Evolutionary conservation across 352 stramenopile species (phyloP).

Genomic region (Phytophthora europaea): DNA sequence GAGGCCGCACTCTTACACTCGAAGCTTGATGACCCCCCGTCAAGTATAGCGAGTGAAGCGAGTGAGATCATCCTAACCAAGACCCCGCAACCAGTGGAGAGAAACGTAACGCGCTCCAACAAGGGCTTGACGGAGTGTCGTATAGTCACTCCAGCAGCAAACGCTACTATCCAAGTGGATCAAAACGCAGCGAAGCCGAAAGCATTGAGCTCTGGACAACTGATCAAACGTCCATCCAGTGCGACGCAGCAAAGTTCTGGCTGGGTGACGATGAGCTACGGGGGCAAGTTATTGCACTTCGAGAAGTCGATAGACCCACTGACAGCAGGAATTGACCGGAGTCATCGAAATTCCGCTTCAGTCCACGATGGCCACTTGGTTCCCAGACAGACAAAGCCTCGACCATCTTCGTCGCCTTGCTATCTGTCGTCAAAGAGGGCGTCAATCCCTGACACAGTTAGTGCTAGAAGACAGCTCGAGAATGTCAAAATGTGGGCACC

Average conservation of each 20-base stretch:
- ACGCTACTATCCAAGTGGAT: background rate
- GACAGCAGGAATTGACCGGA: background rate
- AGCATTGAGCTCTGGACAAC: background rate
- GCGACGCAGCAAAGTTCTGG: conserved; percentile 32
- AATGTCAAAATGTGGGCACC: conserved; percentile 37
- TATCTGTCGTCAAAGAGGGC: conserved; percentile 37
- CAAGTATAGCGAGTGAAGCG: background rate
- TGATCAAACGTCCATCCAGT: conserved; percentile 36
- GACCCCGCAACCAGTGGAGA: background rate
- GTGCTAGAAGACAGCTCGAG: background rate
- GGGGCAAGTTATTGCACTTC: conserved; percentile 52
- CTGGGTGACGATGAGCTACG: conserved; percentile 54
- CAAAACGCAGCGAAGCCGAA: background rate
- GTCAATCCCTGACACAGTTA: background rate
- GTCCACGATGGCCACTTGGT: background rate
- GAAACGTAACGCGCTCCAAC: background rate
- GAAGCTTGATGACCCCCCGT: conserved; percentile 16
- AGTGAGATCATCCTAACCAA: background rate
- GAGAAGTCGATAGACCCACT: conserved; percentile 30
- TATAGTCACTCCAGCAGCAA: background rate
- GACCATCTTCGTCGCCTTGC: conserved; percentile 38
- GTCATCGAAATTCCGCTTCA: background rate
- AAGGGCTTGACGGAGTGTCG: conserved; percentile 8
- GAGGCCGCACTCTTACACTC: conserved; percentile 13
- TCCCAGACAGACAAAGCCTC: conserved; percentile 15